A percentile compares a stretch with the other conserved stretches of the same genome.
phyloP scores from a whole-genome alignment of 2,329 filamentous ascomycete species.

The Domatiomyces globalis region DNA sequence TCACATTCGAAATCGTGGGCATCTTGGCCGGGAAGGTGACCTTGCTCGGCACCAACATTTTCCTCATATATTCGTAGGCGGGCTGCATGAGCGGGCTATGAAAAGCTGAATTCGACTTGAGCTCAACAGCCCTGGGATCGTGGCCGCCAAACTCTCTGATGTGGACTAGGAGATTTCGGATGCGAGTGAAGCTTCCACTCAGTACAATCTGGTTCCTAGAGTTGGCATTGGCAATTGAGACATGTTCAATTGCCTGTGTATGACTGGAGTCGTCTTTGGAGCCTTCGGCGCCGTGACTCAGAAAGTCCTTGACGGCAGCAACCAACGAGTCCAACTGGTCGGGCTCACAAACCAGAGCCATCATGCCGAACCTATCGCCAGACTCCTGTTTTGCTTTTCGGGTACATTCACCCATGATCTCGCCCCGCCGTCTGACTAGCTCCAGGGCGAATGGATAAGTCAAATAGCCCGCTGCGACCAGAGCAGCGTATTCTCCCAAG shows the following conservation, averaged over 20 bases:
- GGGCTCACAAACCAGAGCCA: conserved; percentile 78
- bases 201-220: conserved; percentile 93
- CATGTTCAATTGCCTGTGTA: conserved; percentile 66
- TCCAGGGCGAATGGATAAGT: conserved; percentile 62
- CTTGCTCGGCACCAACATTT: conserved; percentile 47
- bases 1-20: conserved; percentile 76
- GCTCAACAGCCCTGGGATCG: conserved; percentile 70
- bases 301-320: conserved; percentile 61
- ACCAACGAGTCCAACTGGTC: conserved; percentile 57
- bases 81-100: conserved; percentile 86
- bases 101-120: conserved; percentile 81
- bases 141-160: conserved; percentile 81
- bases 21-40: conserved; percentile 62
- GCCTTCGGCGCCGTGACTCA: conserved; percentile 53
- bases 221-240: conserved; percentile 86
- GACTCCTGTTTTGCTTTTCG: conserved; percentile 48
- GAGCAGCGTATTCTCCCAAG: conserved; percentile 80
- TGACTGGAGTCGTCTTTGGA: conserved; percentile 53
- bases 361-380: conserved; percentile 83
- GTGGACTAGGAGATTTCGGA: conserved; percentile 68
- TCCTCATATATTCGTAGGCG: conserved; percentile 59
- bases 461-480: conserved; percentile 73
- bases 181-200: conserved; percentile 70
- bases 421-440: conserved; percentile 62
- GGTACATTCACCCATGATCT: conserved; percentile 70